A percentile compares a stretch with the other conserved stretches of the same genome.
Conservation (phyloP, 345 rosid species). For the Dimocarpus longan region DNA sequence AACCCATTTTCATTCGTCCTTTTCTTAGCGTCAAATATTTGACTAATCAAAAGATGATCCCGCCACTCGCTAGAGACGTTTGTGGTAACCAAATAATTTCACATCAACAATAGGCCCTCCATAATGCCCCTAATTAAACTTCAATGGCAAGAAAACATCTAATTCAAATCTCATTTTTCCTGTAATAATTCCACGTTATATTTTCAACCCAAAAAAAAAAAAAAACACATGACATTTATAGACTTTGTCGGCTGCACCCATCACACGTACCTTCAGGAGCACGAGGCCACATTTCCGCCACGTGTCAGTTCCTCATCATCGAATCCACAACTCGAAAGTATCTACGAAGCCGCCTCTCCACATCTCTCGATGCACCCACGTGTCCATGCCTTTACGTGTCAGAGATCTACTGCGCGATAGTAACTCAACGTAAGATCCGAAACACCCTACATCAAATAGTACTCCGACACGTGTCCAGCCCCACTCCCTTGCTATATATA, state of each 20-base stretch:
- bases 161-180: neutral
- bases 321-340: slow-evolving; percentile 15
- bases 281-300: slow-evolving; percentile 26
- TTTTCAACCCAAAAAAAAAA: neutral
- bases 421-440: neutral
- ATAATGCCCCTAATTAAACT: neutral
- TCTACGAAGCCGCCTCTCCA: slow-evolving; percentile 26
- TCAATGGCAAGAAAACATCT: too few relatives aligned
- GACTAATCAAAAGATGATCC: neutral
- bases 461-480: slow-evolving; percentile 21
- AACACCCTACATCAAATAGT: neutral
- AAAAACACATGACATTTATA: slow-evolving; percentile 13
- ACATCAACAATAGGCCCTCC: neutral
- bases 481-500: neutral
- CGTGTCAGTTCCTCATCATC: slow-evolving; percentile 29
- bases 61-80: neutral
- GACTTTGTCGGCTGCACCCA: slow-evolving; percentile 41
- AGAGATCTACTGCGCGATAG: too few relatives aligned
- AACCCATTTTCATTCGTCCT: neutral
- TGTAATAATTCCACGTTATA: slow-evolving; percentile 13
- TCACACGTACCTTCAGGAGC: slow-evolving; percentile 35
- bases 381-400: neutral
- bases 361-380: slow-evolving; percentile 7
- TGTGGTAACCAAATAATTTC: neutral
- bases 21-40: neutral